phyloP scores from a whole-genome alignment of 305 asterid species.

The Nicotiana rustica region DNA sequence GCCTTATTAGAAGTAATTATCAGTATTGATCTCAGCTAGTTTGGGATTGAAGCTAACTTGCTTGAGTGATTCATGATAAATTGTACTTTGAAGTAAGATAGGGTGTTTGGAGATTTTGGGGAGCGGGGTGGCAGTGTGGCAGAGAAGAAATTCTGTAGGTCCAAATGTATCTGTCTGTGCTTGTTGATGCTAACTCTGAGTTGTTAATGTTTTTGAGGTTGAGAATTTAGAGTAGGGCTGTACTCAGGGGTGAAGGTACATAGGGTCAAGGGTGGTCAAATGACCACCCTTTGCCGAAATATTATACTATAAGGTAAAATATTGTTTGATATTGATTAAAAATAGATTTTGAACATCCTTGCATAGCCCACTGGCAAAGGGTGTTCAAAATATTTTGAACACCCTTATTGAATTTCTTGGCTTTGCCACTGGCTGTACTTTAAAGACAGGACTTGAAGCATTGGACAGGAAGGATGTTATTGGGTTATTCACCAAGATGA shows the following conservation, averaged over 20 bases:
- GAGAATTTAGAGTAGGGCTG: not conserved
- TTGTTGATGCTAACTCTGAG: slow-evolving; percentile 24
- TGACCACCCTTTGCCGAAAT: too few relatives aligned
- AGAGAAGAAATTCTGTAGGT: not conserved
- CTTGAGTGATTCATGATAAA: not conserved
- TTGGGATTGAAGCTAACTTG: slow-evolving; percentile 10
- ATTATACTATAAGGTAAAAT: too few relatives aligned
- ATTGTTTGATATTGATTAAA: too few relatives aligned
- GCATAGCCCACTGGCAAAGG: too few relatives aligned
- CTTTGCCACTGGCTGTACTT: not conserved
- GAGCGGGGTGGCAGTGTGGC: not conserved
- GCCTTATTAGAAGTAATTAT: not conserved
- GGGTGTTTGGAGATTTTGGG: not conserved
- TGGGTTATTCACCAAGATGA: not conserved
- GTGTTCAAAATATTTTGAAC: too few relatives aligned
- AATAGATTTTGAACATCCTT: too few relatives aligned
- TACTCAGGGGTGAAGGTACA: too few relatives aligned
- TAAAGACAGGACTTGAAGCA: not conserved
- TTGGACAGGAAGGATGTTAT: not conserved
- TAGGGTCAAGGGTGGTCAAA: too few relatives aligned
- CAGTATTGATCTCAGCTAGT: not conserved
- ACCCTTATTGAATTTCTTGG: too few relatives aligned
- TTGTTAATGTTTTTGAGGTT: slow-evolving; percentile 9
- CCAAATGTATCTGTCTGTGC: slow-evolving; percentile 4
- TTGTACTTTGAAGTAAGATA: slow-evolving; percentile 16